Evolutionary conservation across 768 basidiomycete species (phyloP), one percentile per base, ranked within the genome.

Genomic region (Leucogyrophana mollusca): DNA sequence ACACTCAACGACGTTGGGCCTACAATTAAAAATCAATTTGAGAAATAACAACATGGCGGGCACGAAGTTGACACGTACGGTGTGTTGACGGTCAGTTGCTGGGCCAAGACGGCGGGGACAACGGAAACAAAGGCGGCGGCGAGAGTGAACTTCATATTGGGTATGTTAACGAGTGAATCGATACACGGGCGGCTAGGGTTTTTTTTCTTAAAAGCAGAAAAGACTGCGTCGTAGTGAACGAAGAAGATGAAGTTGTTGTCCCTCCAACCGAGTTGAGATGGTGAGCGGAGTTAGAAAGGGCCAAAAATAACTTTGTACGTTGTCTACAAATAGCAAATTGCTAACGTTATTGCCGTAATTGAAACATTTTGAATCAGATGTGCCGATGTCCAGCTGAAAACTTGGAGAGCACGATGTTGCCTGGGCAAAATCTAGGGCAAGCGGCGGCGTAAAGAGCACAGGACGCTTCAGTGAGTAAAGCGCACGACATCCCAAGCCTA

Each of bases 51-150:
- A 37, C 36, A 9, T 9, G 23, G 16, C 7, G n/a, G 6, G 9
- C 4, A 4, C 22, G 16, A 33, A 3, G 13, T 47, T 14, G 40
- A 50, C 33, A 75, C 85, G 52, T 58, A 87, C 86, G 85, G 80
- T 2, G 85, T 84, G 63, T 88, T 80, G 58, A 89, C 67, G n/a
- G 73, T 80, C 57, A 84, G 56, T 6, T 30, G 27, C 27, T 40
- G 56, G 40, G 52, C 76, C 52, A 68, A 42, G 40, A 55, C 75
- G 62, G 63, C 73, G 34, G 69, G 62, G 9, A 62, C 40, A 16
- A 56, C 40, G 39, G 64, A 58, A 23, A 62, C 51, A 36, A 73
- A 45, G 32, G 66, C 62, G 22, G 61, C 37, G 33, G 58, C 35
- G 47, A 69, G 39, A 18, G 62, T 47, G 40, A 68, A 41, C 36